A percentile compares a stretch with the other conserved stretches of the same genome.
Conservation (phyloP, 2,329 filamentous ascomycete genomes). For the Xylogone sp. region DNA sequence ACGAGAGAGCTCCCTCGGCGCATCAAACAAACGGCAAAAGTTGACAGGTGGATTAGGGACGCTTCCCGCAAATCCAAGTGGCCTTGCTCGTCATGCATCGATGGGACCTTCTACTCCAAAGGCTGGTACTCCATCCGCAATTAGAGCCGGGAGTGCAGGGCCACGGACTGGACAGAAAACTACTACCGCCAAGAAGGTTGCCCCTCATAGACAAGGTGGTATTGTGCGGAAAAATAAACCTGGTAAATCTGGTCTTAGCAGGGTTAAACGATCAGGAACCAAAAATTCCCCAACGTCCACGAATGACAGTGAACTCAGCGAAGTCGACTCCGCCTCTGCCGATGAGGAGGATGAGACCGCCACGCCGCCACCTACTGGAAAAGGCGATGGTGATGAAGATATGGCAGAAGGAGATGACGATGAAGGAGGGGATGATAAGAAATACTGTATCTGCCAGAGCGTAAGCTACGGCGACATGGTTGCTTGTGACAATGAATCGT, state of each 20-base stretch:
- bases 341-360: conserved; percentile 44
- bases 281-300: conserved; percentile 61
- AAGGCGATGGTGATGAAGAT: conserved; percentile 52
- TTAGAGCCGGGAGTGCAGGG: conserved; percentile 55
- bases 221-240: conserved; percentile 22
- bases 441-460: conserved; percentile 80
- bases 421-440: conserved; percentile 67
- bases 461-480: conserved; percentile 88
- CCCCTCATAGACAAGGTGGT: conserved; percentile 26
- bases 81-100: conserved; percentile 58
- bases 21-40: conserved; percentile 50
- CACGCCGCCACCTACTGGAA: conserved; percentile 34
- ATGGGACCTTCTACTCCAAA: conserved; percentile 61
- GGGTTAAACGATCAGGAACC: conserved; percentile 51
- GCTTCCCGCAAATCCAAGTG: conserved; percentile 49
- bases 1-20: conserved; percentile 56
- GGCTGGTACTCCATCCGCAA: conserved; percentile 29
- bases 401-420: conserved; percentile 59
- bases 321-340: conserved; percentile 53
- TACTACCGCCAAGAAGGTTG: conserved; percentile 30
- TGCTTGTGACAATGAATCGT: conserved; percentile 79
- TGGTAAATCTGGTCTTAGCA: conserved; percentile 56
- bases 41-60: conserved; percentile 37
- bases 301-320: conserved; percentile 62
- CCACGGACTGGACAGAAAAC: conserved; percentile 41